A percentile compares a stretch with the other conserved stretches of the same genome.
These are phyloP conservation scores for Oryza punctata DNA, from an alignment of 176 grass and related monocot species.

Conservation along the genomic window DNA sequence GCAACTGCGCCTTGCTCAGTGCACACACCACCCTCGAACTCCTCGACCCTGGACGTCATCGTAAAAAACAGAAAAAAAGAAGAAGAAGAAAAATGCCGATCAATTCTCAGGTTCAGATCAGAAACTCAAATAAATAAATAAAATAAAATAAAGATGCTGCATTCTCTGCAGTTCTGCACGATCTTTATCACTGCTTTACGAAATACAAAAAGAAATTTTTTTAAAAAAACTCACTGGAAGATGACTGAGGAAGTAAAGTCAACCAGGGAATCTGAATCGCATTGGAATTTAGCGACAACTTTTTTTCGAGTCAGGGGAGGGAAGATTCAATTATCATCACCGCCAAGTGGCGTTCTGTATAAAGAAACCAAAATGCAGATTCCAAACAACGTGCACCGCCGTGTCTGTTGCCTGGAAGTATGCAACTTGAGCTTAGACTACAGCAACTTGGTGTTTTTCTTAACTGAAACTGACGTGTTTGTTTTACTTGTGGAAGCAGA, in stretches of 20 bases:
- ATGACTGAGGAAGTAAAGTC: constrained; percentile 13
- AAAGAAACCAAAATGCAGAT: constrained; percentile 28
- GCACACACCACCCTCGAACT: constrained; percentile 84
- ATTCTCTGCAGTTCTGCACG: not conserved
- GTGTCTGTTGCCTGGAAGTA: constrained; percentile 35
- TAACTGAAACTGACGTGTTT: not conserved
- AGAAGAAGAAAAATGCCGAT: not conserved
- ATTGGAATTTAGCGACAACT: not conserved
- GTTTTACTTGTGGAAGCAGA: constrained; percentile 2
- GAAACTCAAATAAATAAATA: not conserved
- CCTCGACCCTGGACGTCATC: constrained; percentile 57
- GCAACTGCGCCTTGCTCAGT: constrained; percentile 80
- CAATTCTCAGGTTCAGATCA: not conserved
- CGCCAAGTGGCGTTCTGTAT: constrained; percentile 13
- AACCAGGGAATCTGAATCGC: not conserved
- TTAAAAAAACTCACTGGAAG: not conserved
- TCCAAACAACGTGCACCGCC: constrained; percentile 36
- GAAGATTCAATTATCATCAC: constrained; percentile 12
- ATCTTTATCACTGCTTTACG: not conserved
- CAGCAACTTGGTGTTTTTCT: not conserved
- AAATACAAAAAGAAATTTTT: not conserved
- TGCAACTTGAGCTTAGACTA: constrained; percentile 21
- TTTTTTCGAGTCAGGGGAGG: not conserved
- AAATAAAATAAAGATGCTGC: too few relatives aligned
- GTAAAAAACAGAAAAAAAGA: not conserved